Evolutionary conservation across 2,329 filamentous ascomycete genomes (phyloP), one percentile per base, ranked within the genome.

Genomic region (Neobulgaria alba): DNA sequence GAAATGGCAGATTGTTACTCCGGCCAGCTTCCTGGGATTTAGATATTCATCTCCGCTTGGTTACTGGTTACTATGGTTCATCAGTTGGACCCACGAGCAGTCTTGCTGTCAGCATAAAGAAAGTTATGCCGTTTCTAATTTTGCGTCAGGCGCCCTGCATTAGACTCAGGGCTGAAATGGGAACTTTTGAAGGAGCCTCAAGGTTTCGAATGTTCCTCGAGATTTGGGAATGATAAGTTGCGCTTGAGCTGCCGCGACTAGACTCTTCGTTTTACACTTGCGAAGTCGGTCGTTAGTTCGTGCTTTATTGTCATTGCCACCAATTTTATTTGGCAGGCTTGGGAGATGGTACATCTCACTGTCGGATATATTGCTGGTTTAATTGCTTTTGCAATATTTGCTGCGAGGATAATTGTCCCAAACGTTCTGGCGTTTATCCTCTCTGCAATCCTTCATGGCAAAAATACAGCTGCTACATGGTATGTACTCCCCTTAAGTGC

Each of bases 301-400:
- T 31, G 30, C 17, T 20, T 16, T 33, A 30, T 30, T 29, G n/a
- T n/a, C n/a, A n/a, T n/a, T n/a, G n/a, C n/a, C n/a, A n/a, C n/a
- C n/a, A n/a, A n/a, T n/a, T n/a, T n/a, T n/a, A n/a, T n/a, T n/a
- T n/a, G n/a, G n/a, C n/a, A n/a, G n/a, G n/a, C n/a, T n/a, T n/a
- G n/a, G n/a, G n/a, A n/a, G n/a, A 49, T 50, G 47, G 23, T 42
- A n/a, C 17, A 48, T 23, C 15, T 52, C n/a, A 63, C 61, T 2
- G 52, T 67, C 21, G 62, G 60, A 33, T 52, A 65, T 40, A 61
- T 64, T 12, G 63, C 64, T 29, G 64, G 62, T 39, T 55, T 64
- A 29, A 64, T 67, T 35, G 62, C 63, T 16, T 60, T 61, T 2
- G 60, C 48, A 10, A 52, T 65, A 21, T 60, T 60, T 39, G 29